A percentile compares a stretch with the other conserved stretches of the same genome.
phyloP scores from a whole-genome alignment of 768 basidiomycete genomes.

The Termitomyces titanicus region DNA sequence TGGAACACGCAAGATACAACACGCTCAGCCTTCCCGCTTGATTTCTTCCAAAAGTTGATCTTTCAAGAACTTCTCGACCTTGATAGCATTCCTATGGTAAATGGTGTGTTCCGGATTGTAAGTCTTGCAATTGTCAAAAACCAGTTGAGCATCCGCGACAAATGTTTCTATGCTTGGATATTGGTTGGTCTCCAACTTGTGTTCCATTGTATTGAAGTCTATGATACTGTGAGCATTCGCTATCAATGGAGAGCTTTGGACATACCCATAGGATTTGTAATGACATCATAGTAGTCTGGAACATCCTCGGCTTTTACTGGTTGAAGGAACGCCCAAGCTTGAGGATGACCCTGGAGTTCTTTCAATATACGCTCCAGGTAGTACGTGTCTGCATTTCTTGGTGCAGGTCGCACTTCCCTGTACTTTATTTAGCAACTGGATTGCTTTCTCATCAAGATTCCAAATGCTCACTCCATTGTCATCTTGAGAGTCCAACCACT shows the following conservation, averaged over 20 bases:
- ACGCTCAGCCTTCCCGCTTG: slow-evolving; percentile 22
- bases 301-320: slow-evolving; percentile 83
- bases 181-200: slow-evolving; percentile 86
- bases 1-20: not conserved
- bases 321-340: slow-evolving; percentile 82
- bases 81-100: slow-evolving; percentile 82
- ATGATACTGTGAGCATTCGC: not conserved
- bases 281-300: slow-evolving; percentile 84
- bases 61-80: slow-evolving; percentile 75
- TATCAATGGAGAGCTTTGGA: slow-evolving; percentile 12
- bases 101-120: slow-evolving; percentile 83
- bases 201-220: slow-evolving; percentile 88
- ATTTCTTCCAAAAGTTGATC: slow-evolving; percentile 39
- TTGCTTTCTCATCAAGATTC: not conserved
- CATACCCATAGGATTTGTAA: slow-evolving; percentile 91
- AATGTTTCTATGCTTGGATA: slow-evolving; percentile 76
- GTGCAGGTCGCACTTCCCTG: slow-evolving; percentile 31
- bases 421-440: not conserved
- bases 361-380: slow-evolving; percentile 76
- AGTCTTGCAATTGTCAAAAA: slow-evolving; percentile 84
- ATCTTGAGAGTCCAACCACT: slow-evolving; percentile 91
- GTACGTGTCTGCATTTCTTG: slow-evolving; percentile 52
- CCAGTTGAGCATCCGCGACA: slow-evolving; percentile 72
- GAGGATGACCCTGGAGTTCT: slow-evolving; percentile 73
- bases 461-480: slow-evolving; percentile 57